Conservation (phyloP, 306 rosid species). For the Phaseolus lunatus region DNA sequence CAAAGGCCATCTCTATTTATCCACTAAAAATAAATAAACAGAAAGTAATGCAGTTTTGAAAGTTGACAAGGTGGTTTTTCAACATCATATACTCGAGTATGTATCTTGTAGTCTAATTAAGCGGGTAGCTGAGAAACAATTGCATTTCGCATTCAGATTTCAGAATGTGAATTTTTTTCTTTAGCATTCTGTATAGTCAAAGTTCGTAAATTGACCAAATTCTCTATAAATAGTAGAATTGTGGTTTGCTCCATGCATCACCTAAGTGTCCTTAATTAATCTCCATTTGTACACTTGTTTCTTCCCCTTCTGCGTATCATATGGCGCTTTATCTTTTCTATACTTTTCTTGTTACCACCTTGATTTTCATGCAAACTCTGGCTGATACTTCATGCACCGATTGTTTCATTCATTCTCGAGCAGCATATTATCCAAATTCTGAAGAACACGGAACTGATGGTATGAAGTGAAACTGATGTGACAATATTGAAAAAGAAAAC, state of each 20-base stretch:
- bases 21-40: background rate
- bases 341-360: conserved; percentile 44
- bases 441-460: conserved; percentile 71
- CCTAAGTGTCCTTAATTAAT: conserved; percentile 1
- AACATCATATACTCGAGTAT: background rate
- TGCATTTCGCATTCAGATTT: conserved; percentile 20
- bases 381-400: conserved; percentile 59
- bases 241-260: conserved; percentile 40
- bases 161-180: background rate
- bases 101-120: conserved; percentile 17
- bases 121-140: conserved; percentile 36
- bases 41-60: conserved; percentile 8
- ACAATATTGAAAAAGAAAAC: background rate
- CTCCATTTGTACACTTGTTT: conserved; percentile 24
- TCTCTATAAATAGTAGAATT: conserved; percentile 58
- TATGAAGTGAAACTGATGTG: conserved; percentile 41
- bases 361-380: conserved; percentile 57
- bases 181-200: conserved; percentile 41
- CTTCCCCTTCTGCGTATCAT: conserved; percentile 33
- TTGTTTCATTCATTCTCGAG: conserved; percentile 71
- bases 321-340: conserved; percentile 58
- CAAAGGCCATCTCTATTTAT: background rate
- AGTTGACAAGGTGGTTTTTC: conserved; percentile 32
- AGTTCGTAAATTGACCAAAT: conserved; percentile 43
- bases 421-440: conserved; percentile 77